Conservation (phyloP, 2,329 filamentous ascomycete genomes). For the Nigrospora sphaerica region DNA sequence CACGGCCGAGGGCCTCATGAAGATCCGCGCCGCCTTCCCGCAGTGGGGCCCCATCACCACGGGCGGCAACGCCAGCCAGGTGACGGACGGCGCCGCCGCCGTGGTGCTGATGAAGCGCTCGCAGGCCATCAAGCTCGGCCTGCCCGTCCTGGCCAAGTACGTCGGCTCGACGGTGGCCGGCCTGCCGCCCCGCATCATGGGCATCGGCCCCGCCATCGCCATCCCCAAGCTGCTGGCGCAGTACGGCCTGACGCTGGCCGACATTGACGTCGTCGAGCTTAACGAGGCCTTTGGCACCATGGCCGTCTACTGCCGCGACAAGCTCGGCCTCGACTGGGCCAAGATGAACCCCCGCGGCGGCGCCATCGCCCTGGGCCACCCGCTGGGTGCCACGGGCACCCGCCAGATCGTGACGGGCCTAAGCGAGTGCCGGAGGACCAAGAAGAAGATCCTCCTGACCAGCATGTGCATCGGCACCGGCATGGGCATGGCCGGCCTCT, state of each 20-base stretch:
- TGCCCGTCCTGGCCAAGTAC: slow-evolving; percentile 92
- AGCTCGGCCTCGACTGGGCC: slow-evolving; percentile 59
- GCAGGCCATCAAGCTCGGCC: slow-evolving; percentile 75
- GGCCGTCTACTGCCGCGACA: slow-evolving; percentile 86
- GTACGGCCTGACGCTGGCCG: slow-evolving; percentile 69
- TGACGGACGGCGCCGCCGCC: slow-evolving; percentile 89
- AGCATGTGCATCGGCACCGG: slow-evolving; percentile 80
- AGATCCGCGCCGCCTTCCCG: slow-evolving; percentile 86
- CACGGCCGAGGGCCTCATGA: slow-evolving; percentile 71
- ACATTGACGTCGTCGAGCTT: slow-evolving; percentile 85
- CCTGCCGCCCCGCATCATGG: slow-evolving; percentile 91
- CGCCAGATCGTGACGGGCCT: slow-evolving; percentile 84
- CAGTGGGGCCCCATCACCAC: slow-evolving; percentile 82
- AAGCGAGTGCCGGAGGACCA: slow-evolving; percentile 73
- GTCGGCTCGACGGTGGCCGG: slow-evolving; percentile 87
- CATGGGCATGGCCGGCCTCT: slow-evolving; percentile 61
- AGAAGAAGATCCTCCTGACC: slow-evolving; percentile 86
- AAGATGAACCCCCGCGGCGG: slow-evolving; percentile 81
- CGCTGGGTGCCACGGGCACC: slow-evolving; percentile 70
- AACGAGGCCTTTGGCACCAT: slow-evolving; percentile 98
- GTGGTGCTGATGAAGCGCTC: slow-evolving; percentile 91
- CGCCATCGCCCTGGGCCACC: slow-evolving; percentile 77
- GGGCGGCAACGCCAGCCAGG: slow-evolving; percentile 88
- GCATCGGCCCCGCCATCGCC: slow-evolving; percentile 71
- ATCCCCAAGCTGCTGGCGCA: slow-evolving; percentile 79